Conservation (phyloP, 805 yeast genomes). For the Saturnispora sekii region DNA sequence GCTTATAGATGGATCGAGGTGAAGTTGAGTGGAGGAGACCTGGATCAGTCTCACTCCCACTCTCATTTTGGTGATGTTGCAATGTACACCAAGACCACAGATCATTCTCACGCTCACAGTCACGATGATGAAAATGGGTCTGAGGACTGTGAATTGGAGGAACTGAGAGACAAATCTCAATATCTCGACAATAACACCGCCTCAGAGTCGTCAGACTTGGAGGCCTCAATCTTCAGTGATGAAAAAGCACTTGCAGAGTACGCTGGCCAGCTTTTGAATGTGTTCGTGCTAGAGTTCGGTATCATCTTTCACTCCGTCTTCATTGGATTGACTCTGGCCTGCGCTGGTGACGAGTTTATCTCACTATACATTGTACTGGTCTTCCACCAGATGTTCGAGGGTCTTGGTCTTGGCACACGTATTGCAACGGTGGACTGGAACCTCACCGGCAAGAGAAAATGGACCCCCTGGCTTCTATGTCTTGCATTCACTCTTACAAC, state of each 20-base stretch:
- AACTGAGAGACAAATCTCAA: neutral
- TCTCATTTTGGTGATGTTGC: conserved; percentile 45
- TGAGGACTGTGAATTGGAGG: conserved; percentile 4
- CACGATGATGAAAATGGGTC: neutral
- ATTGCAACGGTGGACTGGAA: conserved; percentile 45
- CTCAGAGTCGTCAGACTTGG: neutral
- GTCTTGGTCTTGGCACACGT: conserved; percentile 76
- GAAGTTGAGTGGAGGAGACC: conserved; percentile 14
- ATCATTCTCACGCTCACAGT: neutral
- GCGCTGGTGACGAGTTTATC: conserved; percentile 66
- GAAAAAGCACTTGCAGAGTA: conserved; percentile 25
- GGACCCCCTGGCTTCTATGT: conserved; percentile 53
- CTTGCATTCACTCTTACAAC: conserved; percentile 46
- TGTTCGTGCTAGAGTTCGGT: conserved; percentile 66
- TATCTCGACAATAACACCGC: neutral
- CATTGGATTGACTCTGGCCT: conserved; percentile 69
- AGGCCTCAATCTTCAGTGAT: neutral
- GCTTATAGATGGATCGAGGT: conserved; percentile 39
- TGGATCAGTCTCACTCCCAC: conserved; percentile 34
- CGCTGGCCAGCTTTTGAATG: conserved; percentile 44
- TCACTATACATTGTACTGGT: conserved; percentile 60
- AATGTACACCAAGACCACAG: conserved; percentile 8
- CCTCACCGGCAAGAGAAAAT: conserved; percentile 16
- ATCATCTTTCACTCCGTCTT: conserved; percentile 76
- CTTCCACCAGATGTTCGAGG: conserved; percentile 79